Conservation (phyloP, 1,284 basidiomycete species). For the Moniliella sp. region DNA sequence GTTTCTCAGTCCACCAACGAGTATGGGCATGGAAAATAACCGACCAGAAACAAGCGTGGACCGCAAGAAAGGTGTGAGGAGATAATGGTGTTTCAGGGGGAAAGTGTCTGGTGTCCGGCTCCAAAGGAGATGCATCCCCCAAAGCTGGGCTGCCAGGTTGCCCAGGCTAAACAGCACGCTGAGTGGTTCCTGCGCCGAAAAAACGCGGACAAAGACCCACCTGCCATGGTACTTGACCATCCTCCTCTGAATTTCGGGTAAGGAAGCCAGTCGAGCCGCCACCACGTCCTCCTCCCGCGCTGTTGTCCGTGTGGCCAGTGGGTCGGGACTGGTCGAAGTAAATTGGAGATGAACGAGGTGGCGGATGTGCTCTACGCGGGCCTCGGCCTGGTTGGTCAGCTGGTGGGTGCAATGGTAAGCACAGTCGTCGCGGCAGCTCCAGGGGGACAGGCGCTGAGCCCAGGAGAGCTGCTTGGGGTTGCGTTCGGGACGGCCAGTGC, state of each 20-base stretch:
- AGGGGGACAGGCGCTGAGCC: slow-evolving; percentile 38
- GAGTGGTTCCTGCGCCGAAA: slow-evolving; percentile 68
- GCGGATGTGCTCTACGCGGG: slow-evolving; percentile 12
- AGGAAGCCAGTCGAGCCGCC: slow-evolving; percentile 6
- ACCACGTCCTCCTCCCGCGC: slow-evolving; percentile 5
- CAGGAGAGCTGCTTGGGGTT: slow-evolving; percentile 41
- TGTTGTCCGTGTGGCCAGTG: slow-evolving; percentile 1
- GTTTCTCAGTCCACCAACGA: slow-evolving; percentile 59
- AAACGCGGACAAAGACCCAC: slow-evolving; percentile 42
- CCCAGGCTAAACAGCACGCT: slow-evolving; percentile 68
- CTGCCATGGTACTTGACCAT: slow-evolving; percentile 50
- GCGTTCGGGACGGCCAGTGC: slow-evolving; percentile 4
- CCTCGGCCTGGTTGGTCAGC: slow-evolving; percentile 48
- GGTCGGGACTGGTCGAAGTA: slow-evolving; percentile 1
- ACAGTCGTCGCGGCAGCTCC: slow-evolving; percentile 66
- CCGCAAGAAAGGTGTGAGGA: slow-evolving; percentile 50
- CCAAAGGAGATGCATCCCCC: no score
- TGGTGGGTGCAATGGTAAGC: slow-evolving; percentile 68
- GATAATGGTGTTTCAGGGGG: no score
- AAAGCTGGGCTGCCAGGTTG: slow-evolving; percentile 50
- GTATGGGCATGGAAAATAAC: slow-evolving; percentile 80
- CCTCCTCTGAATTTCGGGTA: slow-evolving; percentile 20
- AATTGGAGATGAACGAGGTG: slow-evolving; percentile 25
- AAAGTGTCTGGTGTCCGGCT: no score
- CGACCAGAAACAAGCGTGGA: slow-evolving; percentile 85